Evolutionary conservation across 1,284 basidiomycete species (phyloP), one percentile per base, ranked within the genome.

Genomic region (Xerocomus minutiporus): DNA sequence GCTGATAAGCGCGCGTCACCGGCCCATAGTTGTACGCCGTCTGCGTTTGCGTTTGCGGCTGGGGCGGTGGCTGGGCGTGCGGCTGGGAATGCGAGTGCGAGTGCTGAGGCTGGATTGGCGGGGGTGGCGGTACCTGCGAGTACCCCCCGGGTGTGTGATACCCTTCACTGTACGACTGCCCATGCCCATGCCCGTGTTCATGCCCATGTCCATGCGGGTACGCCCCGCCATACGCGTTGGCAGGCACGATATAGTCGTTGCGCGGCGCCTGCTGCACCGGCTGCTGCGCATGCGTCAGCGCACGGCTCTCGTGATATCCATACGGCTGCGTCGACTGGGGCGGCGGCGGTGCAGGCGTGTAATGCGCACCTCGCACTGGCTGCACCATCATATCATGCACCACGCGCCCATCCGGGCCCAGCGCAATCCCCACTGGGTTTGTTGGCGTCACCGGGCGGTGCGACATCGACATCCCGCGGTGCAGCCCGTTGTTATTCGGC

Each of bases 401-500:
- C 11, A 67, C 66, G 1, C 67, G 57, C 20, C 66, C 68, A 26
- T 67, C 68, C 0, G 61, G 65, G 8, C 68, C 68, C 2, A 71
- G 54, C 1, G 59, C 56, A 26, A 70, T 68, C 13, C 66, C 64
- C 6, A 63, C 66, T 0, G 59, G 65, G 58, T 53, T 69, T 46
- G 50, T 59, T 0, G 66, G 67, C 36, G 67, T 67, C 38, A 70
- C 58, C 0, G 64, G 56, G 1, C 59, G 54, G 35, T 35, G 58
- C 1, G 65, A 50, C 1, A 59, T 29, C 0, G 65, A 67, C 40
- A 40, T 4, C 1, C 52, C 54, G 5, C 68, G 68, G 5, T 44
- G 32, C 3, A 54, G 46, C 8, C 32, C 43, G 3, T 51, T 62
- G 25, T 23, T 46, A 15, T 12, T 43, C 4, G 52, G 45, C 5